Percentiles rank a stretch among this genome's conserved stretches.
Evolutionary conservation across 805 yeast genomes (phyloP).

Genomic region (Starmerella asiatica): DNA sequence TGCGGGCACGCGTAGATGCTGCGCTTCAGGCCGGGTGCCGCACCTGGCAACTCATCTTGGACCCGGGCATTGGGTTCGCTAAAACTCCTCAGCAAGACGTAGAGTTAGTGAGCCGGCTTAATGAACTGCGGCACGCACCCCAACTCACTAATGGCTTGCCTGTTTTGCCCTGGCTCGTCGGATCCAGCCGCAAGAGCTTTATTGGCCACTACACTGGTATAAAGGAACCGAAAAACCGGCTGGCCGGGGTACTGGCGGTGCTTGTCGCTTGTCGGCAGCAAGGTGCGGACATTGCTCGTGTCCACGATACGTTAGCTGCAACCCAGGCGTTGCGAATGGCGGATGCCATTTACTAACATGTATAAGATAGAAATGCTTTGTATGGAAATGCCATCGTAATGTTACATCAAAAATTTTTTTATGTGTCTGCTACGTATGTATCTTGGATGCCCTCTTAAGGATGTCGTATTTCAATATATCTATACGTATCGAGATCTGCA

Average conservation of each 20-base stretch:
- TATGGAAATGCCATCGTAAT: too few species aligned
- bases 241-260: constrained; percentile 62
- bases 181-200: constrained; percentile 80
- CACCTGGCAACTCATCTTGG: constrained; percentile 84
- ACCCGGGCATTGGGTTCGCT: constrained; percentile 97
- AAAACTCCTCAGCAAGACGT: constrained; percentile 62
- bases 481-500: too few species aligned
- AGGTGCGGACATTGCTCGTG: constrained; percentile 70
- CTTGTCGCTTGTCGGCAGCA: constrained; percentile 60
- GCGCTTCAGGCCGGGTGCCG: constrained; percentile 54
- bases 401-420: too few species aligned
- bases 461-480: too few species aligned
- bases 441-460: too few species aligned
- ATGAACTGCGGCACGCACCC: constrained; percentile 19
- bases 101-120: constrained; percentile 37
- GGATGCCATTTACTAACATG: constrained; percentile 49
- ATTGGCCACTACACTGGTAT: constrained; percentile 62
- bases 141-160: constrained; percentile 19
- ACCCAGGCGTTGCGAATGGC: constrained; percentile 44
- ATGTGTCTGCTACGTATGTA: too few species aligned
- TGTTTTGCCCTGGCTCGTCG: constrained; percentile 58
- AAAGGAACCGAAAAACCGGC: constrained; percentile 45
- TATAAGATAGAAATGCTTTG: constrained; percentile 6
- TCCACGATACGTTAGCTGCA: constrained; percentile 64
- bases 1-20: constrained; percentile 38